A percentile compares a stretch with the other conserved stretches of the same genome.
phyloP scores from a whole-genome alignment of 768 basidiomycete genomes.

The Mycena epipterygia region DNA sequence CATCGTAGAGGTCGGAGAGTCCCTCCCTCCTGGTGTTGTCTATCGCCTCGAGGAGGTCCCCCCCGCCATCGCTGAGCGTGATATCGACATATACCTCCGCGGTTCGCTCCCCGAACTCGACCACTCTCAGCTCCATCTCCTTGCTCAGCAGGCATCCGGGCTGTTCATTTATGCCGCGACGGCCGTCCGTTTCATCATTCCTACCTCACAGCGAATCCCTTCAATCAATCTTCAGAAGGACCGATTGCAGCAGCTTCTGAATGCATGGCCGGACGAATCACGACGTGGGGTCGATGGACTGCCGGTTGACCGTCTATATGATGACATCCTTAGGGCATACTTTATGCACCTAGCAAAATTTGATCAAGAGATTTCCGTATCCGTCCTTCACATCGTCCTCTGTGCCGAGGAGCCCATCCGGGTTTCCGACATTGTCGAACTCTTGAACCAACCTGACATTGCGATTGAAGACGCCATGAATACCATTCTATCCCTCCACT shows the following conservation, averaged over 20 bases:
- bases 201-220: neutral
- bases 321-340: neutral
- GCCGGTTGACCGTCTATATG: neutral
- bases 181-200: neutral
- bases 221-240: neutral
- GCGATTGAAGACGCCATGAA: neutral
- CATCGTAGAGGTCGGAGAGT: neutral
- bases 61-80: neutral
- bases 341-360: neutral
- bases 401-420: neutral
- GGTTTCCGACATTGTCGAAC: neutral
- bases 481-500: neutral
- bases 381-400: neutral
- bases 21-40: neutral
- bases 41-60: neutral
- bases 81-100: neutral
- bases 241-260: neutral
- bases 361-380: neutral
- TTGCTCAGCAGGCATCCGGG: neutral
- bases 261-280: neutral
- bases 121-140: neutral
- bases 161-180: constrained; percentile 2
- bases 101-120: neutral
- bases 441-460: neutral
- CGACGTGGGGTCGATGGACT: neutral